Base-by-base conservation (phyloP, 805 yeast species). In the Cyberlindnera mississippiensis region DNA sequence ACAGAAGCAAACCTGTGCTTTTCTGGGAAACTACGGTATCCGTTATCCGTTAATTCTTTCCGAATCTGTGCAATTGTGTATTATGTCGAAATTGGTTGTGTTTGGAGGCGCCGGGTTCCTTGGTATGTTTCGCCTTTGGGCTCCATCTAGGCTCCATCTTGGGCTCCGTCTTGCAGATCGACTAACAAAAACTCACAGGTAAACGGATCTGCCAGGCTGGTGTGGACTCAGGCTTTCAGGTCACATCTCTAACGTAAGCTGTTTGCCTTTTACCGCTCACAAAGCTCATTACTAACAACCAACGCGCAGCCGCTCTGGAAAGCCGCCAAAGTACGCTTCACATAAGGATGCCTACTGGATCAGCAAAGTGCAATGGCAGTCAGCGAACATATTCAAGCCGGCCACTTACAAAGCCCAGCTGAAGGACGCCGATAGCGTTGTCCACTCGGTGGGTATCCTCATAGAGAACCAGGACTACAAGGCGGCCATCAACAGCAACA, bases 61-160 rank as follows among this genome's bases (percentile, higher is more conserved):
- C n/a, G n/a, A n/a, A n/a, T n/a, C n/a, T n/a, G n/a, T n/a, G n/a
- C n/a, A n/a, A n/a, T n/a, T n/a, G n/a, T n/a, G n/a, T n/a, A 32
- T 16, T 27, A 55, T 56, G 59, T 50, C 58, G 2, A 69, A 64
- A 35, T 49, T 76, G 3, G 77, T 86, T 4, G 86, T 89, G 0
- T 78, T 89, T 55, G 98, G 98, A 14, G 96, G 97, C 1, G 79
- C 77, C 50, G 97, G 97, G 8, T 86, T 86, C 57, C 61, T 90
- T 14, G 83, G 77, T 51, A 49, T 35, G 67, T 58, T 12, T n/a
- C n/a, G n/a, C n/a, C n/a, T n/a, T n/a, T n/a, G n/a, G n/a, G 4
- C 33, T 10, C n/a, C 26, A 7, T 19, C 24, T 14, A 13, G 8
- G 15, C 15, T 32, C 27, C n/a, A 33, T 22, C n/a, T 17, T n/a